Conservation (phyloP, 2,329 filamentous ascomycete genomes). For the Herpotrichia juniperi region DNA sequence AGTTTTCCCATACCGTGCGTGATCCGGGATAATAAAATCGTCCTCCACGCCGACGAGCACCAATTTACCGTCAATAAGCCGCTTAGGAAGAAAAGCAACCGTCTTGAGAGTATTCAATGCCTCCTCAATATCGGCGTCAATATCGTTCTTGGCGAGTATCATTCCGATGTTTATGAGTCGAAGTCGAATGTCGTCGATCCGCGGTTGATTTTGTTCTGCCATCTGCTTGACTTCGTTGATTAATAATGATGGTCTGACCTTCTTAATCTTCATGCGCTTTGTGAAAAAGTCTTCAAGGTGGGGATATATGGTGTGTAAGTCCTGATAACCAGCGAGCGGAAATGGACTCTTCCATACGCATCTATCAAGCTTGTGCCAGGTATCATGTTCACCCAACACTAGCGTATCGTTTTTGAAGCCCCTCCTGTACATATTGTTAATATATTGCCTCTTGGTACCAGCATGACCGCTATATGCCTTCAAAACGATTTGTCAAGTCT, state of each 20-base stretch:
- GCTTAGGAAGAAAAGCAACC: slow-evolving; percentile 21
- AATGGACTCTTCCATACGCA: slow-evolving; percentile 24
- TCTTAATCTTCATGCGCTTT: slow-evolving; percentile 16
- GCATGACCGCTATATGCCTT: too few relatives aligned
- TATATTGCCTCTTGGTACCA: too few relatives aligned
- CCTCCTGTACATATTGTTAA: too few relatives aligned
- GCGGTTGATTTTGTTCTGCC: slow-evolving; percentile 7
- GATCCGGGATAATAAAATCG: slow-evolving; percentile 23
- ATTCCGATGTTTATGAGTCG: slow-evolving; percentile 20
- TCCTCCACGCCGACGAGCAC: slow-evolving; percentile 14
- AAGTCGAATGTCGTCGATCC: slow-evolving; percentile 11
- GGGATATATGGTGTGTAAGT: slow-evolving; percentile 15
- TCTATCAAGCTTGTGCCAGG: slow-evolving; percentile 11
- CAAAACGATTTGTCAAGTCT: too few relatives aligned
- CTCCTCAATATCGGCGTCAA: slow-evolving; percentile 6
- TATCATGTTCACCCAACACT: slow-evolving; percentile 10
- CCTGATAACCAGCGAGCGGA: slow-evolving; percentile 12
- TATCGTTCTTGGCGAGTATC: slow-evolving; percentile 10
- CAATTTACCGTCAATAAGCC: not conserved
- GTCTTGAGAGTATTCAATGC: slow-evolving; percentile 15
- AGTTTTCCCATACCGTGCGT: slow-evolving; percentile 18
- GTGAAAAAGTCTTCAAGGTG: slow-evolving; percentile 12
- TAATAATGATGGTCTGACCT: slow-evolving; percentile 17
- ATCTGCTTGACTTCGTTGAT: slow-evolving; percentile 20
- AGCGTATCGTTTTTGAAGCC: slow-evolving; percentile 1